Evolutionary conservation across 208 protist species (phyloP).

Genomic region (Entamoeba moshkovskii): DNA sequence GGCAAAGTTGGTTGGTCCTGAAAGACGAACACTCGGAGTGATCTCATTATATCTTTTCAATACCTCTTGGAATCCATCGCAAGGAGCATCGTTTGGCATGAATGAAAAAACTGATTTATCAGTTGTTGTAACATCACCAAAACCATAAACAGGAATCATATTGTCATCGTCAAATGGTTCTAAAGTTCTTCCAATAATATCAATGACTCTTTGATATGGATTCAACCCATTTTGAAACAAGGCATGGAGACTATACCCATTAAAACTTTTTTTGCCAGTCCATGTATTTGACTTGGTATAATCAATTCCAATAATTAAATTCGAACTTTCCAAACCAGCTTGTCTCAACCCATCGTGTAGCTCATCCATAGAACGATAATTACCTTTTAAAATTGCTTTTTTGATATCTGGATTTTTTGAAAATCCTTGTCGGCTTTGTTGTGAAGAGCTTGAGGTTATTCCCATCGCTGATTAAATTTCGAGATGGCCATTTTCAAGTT

Average conservation of each 20-base stretch:
- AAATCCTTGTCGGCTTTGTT: background rate
- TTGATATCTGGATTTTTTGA: background rate
- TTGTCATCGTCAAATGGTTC: conserved; percentile 2
- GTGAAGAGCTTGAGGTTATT: background rate
- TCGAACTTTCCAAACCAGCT: background rate
- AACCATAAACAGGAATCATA: background rate
- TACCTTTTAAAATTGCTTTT: background rate
- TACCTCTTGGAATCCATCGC: background rate
- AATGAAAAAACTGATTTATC: background rate
- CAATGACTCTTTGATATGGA: background rate
- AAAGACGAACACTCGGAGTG: background rate
- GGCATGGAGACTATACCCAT: background rate
- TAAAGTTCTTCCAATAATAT: background rate
- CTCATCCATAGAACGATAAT: background rate
- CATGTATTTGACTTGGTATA: background rate
- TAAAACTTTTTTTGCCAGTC: background rate
- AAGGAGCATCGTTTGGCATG: background rate
- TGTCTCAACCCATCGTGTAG: background rate
- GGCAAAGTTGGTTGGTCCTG: background rate
- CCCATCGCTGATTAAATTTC: background rate
- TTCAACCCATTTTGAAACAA: background rate
- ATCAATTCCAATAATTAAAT: background rate
- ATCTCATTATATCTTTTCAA: background rate
- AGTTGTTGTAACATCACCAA: background rate
- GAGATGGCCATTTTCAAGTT: no score